Percentiles rank a stretch among this genome's conserved stretches.
These are phyloP conservation scores for Musa schizocarpa DNA, from an alignment of 176 grass and related monocot species.

Conservation along the genomic window DNA sequence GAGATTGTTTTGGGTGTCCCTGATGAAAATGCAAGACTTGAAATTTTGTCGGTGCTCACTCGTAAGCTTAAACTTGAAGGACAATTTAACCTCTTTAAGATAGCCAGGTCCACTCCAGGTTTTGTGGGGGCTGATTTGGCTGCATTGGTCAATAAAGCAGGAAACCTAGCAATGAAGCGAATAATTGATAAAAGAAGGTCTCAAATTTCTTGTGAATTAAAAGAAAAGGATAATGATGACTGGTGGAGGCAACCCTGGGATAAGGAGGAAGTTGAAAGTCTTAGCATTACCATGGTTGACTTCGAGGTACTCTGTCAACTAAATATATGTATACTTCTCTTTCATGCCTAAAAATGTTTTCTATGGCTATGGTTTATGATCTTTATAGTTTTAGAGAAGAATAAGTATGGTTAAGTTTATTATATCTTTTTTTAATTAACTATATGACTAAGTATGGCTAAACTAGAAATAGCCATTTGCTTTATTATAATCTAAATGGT, in stretches of 20 bases:
- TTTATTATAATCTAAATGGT: neutral
- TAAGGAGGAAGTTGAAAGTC: conserved; percentile 48
- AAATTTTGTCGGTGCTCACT: conserved; percentile 70
- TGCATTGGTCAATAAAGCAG: conserved; percentile 81
- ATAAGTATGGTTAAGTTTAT: neutral
- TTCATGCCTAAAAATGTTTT: neutral
- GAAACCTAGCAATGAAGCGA: conserved; percentile 93
- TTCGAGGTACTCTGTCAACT: conserved; percentile 55
- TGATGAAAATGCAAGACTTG: conserved; percentile 69
- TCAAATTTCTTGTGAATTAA: conserved; percentile 20
- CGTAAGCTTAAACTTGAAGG: conserved; percentile 62
- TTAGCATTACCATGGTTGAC: conserved; percentile 72
- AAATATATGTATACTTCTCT: neutral
- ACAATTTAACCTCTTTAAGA: conserved; percentile 75
- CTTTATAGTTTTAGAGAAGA: neutral
- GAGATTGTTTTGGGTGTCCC: conserved; percentile 82
- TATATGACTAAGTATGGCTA: no score
- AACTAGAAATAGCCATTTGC: neutral
- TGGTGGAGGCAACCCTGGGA: conserved; percentile 87
- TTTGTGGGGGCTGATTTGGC: conserved; percentile 95
- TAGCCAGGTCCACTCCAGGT: conserved; percentile 75
- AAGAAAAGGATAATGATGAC: conserved; percentile 28
- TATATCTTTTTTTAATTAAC: neutral
- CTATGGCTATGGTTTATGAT: neutral
- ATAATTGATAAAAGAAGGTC: conserved; percentile 58